Conservation (phyloP, 2,329 filamentous ascomycete species). For the Sarocladium kiliense region DNA sequence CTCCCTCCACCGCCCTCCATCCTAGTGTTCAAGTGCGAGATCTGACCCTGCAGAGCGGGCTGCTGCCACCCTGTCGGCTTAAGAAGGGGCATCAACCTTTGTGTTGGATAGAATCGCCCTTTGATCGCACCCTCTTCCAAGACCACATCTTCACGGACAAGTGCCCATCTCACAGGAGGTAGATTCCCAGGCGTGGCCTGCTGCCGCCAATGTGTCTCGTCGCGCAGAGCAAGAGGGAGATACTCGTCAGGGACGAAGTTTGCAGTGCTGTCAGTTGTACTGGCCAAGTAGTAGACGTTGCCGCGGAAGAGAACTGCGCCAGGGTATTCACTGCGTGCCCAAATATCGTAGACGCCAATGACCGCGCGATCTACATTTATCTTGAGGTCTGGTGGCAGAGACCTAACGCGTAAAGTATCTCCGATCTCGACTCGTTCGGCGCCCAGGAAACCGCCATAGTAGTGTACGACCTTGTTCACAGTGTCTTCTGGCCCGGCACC, state of each 20-base stretch:
- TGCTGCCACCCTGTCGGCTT: slow-evolving; percentile 32
- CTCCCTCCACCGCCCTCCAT: slow-evolving; percentile 31
- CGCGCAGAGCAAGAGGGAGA: slow-evolving; percentile 35
- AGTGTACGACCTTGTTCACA: slow-evolving; percentile 28
- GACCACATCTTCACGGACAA: slow-evolving; percentile 40
- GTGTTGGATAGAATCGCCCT: slow-evolving; percentile 55
- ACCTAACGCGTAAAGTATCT: slow-evolving; percentile 43
- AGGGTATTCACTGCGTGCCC: slow-evolving; percentile 28
- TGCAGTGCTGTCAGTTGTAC: slow-evolving; percentile 19
- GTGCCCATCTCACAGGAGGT: slow-evolving; percentile 28
- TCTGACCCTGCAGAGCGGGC: slow-evolving; percentile 33
- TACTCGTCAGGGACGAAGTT: slow-evolving; percentile 29
- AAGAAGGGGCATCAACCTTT: slow-evolving; percentile 46
- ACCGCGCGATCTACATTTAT: slow-evolving; percentile 24
- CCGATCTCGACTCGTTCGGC: slow-evolving; percentile 43
- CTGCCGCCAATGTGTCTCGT: slow-evolving; percentile 34
- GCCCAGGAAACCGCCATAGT: slow-evolving; percentile 45
- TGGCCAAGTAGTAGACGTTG: slow-evolving; percentile 31
- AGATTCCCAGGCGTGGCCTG: slow-evolving; percentile 23
- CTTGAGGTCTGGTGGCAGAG: slow-evolving; percentile 31
- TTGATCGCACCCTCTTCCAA: slow-evolving; percentile 43
- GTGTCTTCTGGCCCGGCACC: slow-evolving; percentile 26
- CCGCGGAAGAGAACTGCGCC: slow-evolving; percentile 35
- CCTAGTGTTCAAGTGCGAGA: slow-evolving; percentile 48
- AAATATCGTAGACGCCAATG: slow-evolving; percentile 36